Conservation (phyloP, 306 rosid species). For the Vigna radiata region DNA sequence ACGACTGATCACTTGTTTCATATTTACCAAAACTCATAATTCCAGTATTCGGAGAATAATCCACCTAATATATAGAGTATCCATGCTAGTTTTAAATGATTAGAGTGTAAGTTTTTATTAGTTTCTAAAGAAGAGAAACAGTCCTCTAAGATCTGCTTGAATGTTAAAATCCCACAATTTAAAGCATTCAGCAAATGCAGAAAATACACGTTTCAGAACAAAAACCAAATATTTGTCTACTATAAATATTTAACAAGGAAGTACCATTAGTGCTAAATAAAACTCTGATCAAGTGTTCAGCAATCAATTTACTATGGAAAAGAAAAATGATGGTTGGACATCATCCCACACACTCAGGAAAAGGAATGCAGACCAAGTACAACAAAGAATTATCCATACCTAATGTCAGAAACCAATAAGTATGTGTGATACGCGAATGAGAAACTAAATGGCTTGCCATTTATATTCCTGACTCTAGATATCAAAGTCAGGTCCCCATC, state of each 20-base stretch:
- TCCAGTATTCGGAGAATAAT: background rate
- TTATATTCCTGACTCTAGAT: constrained; percentile 79
- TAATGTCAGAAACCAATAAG: constrained; percentile 84
- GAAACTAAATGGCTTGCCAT: constrained; percentile 86
- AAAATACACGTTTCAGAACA: constrained; percentile 5
- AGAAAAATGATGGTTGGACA: constrained; percentile 36
- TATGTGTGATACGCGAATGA: constrained; percentile 91
- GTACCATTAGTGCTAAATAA: background rate
- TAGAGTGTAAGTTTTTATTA: background rate
- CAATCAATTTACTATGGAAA: background rate
- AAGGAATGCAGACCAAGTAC: background rate
- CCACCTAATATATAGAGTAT: background rate
- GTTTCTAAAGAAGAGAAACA: constrained; percentile 21
- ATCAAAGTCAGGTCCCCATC: constrained; percentile 72
- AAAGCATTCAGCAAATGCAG: constrained; percentile 6
- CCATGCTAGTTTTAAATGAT: constrained; percentile 12
- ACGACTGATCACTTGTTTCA: background rate
- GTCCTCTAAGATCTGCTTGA: constrained; percentile 20
- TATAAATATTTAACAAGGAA: constrained; percentile 22
- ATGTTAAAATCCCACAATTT: background rate
- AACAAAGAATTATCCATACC: constrained; percentile 58
- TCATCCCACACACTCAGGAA: background rate
- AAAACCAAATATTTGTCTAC: constrained; percentile 4
- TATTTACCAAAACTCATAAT: background rate
- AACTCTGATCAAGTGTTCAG: constrained; percentile 1